Evolutionary conservation across 768 basidiomycete genomes (phyloP).

Genomic region (Trametes maxima): DNA sequence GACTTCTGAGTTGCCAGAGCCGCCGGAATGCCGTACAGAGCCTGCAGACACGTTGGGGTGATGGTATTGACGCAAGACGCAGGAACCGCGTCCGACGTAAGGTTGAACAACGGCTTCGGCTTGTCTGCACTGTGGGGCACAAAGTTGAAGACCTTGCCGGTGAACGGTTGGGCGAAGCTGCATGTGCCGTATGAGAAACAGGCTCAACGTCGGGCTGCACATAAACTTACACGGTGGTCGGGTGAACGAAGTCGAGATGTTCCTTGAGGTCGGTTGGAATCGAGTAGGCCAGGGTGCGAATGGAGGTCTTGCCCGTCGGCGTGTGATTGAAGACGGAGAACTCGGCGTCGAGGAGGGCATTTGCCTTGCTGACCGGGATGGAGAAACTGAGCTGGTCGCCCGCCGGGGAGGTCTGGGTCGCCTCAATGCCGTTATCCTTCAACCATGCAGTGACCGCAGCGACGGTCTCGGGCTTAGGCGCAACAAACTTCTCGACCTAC

Average conservation of each 20-base stretch:
- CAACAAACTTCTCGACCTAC: slow-evolving; percentile 33
- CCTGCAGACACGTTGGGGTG: slow-evolving; percentile 37
- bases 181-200: slow-evolving; percentile 19
- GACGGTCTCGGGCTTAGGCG: slow-evolving; percentile 31
- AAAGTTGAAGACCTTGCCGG: slow-evolving; percentile 25
- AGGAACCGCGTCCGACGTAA: slow-evolving; percentile 28
- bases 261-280: slow-evolving; percentile 36
- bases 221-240: slow-evolving; percentile 30
- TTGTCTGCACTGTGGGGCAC: slow-evolving; percentile 24
- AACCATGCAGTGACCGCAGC: slow-evolving; percentile 33
- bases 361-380: slow-evolving; percentile 38
- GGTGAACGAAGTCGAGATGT: slow-evolving; percentile 37
- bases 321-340: slow-evolving; percentile 39
- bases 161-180: slow-evolving; percentile 40
- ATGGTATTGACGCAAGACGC: slow-evolving; percentile 30
- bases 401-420: slow-evolving; percentile 30
- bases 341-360: slow-evolving; percentile 38
- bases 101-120: slow-evolving; percentile 24
- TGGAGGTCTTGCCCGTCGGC: slow-evolving; percentile 30
- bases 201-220: too few species aligned
- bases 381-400: slow-evolving; percentile 39
- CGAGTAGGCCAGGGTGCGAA: slow-evolving; percentile 42
- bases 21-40: slow-evolving; percentile 40
- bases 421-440: slow-evolving; percentile 30
- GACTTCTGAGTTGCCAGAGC: slow-evolving; percentile 31